Evolutionary conservation across 2,329 filamentous ascomycete genomes (phyloP).

Genomic region (Aspergillus awamori): DNA sequence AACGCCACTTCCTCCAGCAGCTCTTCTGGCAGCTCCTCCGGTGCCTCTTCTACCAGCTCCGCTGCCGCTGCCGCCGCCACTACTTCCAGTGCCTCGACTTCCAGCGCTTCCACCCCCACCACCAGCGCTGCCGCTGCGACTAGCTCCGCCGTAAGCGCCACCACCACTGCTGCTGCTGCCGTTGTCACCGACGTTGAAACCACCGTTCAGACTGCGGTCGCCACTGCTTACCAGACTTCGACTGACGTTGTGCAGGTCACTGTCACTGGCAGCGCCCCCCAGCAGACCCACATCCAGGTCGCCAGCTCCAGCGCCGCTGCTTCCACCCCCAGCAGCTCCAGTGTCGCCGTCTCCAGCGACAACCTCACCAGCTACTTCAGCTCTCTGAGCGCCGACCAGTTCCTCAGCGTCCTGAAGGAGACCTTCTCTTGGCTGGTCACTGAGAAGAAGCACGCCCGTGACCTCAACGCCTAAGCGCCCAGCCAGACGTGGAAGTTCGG

Average conservation of each 20-base stretch:
- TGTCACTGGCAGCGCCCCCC: conserved; percentile 26
- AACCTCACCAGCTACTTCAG: conserved; percentile 33
- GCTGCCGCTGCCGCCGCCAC: conserved; percentile 2
- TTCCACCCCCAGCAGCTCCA: conserved; percentile 15
- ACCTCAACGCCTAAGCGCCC: conserved; percentile 30
- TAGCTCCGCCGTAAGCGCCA: conserved; percentile 18
- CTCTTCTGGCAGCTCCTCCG: conserved; percentile 5
- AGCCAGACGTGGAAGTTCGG: conserved; percentile 15
- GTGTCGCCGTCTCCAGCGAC: conserved; percentile 22
- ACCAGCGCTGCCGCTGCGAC: conserved; percentile 12
- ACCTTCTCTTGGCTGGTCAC: conserved; percentile 38
- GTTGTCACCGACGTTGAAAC: conserved; percentile 17
- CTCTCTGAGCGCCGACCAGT: conserved; percentile 35
- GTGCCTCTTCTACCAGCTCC: conserved; percentile 16
- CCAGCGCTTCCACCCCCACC: conserved; percentile 12
- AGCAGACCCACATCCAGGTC: conserved; percentile 27
- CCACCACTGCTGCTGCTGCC: conserved; percentile 16
- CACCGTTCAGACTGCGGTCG: conserved; percentile 24
- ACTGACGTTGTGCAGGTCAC: conserved; percentile 26
- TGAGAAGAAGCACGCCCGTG: conserved; percentile 37
- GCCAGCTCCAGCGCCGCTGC: conserved; percentile 19
- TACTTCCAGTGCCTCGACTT: too few species aligned
- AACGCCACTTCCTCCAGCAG: conserved; percentile 28
- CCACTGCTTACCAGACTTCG: conserved; percentile 27
- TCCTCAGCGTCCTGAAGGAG: conserved; percentile 32